phyloP scores from a whole-genome alignment of 2,329 filamentous ascomycete species.

The Aspergillus ibericus region DNA sequence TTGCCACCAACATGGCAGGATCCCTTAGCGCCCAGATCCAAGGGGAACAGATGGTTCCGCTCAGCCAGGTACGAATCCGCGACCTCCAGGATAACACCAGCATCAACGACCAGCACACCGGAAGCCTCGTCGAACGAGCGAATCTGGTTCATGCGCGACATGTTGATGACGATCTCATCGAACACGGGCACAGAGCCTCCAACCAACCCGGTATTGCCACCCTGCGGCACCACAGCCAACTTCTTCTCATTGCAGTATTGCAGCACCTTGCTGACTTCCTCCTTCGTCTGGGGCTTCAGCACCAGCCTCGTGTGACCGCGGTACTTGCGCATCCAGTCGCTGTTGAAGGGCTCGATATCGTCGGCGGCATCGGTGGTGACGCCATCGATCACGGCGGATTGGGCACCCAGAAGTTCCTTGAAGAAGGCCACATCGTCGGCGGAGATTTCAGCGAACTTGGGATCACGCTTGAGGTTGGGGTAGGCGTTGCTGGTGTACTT shows the following conservation, averaged over 20 bases:
- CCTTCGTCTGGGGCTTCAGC: constrained; percentile 77
- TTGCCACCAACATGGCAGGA: constrained; percentile 97
- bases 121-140: constrained; percentile 90
- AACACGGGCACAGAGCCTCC: constrained; percentile 96
- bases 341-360: constrained; percentile 89
- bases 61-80: constrained; percentile 84
- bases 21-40: constrained; percentile 96
- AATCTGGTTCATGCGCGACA: constrained; percentile 86
- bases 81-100: constrained; percentile 85
- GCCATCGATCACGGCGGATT: constrained; percentile 81
- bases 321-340: constrained; percentile 99
- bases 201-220: constrained; percentile 93
- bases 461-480: constrained; percentile 76
- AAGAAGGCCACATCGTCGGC: constrained; percentile 80
- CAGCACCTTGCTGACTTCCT: constrained; percentile 86
- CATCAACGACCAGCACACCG: constrained; percentile 85
- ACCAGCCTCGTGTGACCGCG: constrained; percentile 85
- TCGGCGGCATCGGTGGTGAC: constrained; percentile 71
- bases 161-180: constrained; percentile 94
- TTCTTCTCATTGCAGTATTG: constrained; percentile 93
- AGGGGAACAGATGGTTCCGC: constrained; percentile 83
- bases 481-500: constrained; percentile 81
- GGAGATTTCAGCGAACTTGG: constrained; percentile 68
- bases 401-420: constrained; percentile 73
- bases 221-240: constrained; percentile 93